phyloP scores from a whole-genome alignment of 768 basidiomycete genomes.

The Boletus fagicola region DNA sequence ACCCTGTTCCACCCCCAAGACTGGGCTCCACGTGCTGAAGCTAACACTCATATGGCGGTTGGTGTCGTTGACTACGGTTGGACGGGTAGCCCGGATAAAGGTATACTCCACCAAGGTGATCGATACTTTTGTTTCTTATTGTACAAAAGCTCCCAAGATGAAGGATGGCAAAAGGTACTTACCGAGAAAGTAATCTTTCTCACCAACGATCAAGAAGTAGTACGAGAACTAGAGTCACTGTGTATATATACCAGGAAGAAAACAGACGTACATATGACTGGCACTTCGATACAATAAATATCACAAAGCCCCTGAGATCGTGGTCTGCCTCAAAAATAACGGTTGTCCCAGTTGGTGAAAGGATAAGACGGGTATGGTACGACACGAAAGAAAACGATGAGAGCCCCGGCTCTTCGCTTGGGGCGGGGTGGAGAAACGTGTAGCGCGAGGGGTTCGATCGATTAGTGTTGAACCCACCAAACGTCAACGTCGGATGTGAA shows the following conservation, averaged over 20 bases:
- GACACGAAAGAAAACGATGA: too few species aligned
- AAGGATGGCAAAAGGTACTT: conserved; percentile 10
- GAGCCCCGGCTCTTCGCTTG: too few species aligned
- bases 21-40: background rate
- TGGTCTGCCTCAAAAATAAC: too few species aligned
- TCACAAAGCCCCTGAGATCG: too few species aligned
- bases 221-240: conserved; percentile 5
- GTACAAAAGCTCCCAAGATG: background rate
- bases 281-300: too few species aligned
- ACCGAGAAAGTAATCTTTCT: conserved; percentile 22
- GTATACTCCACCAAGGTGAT: conserved; percentile 1
- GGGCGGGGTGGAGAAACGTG: too few species aligned
- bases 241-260: background rate
- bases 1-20: background rate
- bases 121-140: conserved; percentile 22
- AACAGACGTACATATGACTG: too few species aligned
- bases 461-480: background rate
- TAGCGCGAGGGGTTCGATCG: too few species aligned
- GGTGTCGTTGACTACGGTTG: conserved; percentile 24
- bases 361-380: too few species aligned
- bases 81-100: conserved; percentile 12
- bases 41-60: conserved; percentile 10
- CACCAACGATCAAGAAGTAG: conserved; percentile 4
- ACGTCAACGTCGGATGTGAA: conserved; percentile 1
- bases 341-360: too few species aligned